phyloP scores from a whole-genome alignment of 306 rosid genomes.

The Lathyrus sativus region DNA sequence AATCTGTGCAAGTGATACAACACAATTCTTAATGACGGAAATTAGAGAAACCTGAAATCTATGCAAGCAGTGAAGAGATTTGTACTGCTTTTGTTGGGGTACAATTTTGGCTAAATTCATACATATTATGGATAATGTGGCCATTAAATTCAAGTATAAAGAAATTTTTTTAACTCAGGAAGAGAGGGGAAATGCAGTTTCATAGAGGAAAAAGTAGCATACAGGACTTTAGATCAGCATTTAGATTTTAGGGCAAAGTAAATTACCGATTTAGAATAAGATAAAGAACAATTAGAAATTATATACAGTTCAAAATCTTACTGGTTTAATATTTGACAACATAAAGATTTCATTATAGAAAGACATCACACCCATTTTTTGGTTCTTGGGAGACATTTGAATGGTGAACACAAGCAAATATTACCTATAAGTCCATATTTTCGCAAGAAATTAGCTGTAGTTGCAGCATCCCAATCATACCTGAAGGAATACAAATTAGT shows the following conservation, averaged over 20 bases:
- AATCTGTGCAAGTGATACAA: conserved; percentile 10
- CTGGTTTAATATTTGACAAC: conserved; percentile 6
- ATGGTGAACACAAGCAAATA: conserved; percentile 13
- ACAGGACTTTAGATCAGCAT: conserved; percentile 5
- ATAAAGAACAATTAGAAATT: background rate
- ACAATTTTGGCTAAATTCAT: background rate
- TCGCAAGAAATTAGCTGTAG: conserved; percentile 83
- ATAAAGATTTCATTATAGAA: conserved; percentile 8
- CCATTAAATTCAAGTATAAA: conserved; percentile 2
- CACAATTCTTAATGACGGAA: conserved; percentile 25
- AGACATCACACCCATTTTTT: conserved; percentile 15
- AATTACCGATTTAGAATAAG: conserved; percentile 3
- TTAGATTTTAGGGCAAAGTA: conserved; percentile 10
- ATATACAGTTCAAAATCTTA: conserved; percentile 3
- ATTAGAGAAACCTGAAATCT: background rate
- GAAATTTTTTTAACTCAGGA: background rate
- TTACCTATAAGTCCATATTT: conserved; percentile 80
- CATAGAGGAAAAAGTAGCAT: background rate
- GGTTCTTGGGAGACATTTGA: conserved; percentile 21
- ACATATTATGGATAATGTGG: conserved; percentile 4
- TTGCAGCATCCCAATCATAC: conserved; percentile 99
- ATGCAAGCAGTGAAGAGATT: too few species aligned
- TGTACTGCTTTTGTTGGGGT: conserved; percentile 1
- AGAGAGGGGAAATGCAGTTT: background rate
- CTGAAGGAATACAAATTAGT: conserved; percentile 47